Conservation (phyloP, 2,329 filamentous ascomycete genomes). For the Ceratocystis ficicola region DNA sequence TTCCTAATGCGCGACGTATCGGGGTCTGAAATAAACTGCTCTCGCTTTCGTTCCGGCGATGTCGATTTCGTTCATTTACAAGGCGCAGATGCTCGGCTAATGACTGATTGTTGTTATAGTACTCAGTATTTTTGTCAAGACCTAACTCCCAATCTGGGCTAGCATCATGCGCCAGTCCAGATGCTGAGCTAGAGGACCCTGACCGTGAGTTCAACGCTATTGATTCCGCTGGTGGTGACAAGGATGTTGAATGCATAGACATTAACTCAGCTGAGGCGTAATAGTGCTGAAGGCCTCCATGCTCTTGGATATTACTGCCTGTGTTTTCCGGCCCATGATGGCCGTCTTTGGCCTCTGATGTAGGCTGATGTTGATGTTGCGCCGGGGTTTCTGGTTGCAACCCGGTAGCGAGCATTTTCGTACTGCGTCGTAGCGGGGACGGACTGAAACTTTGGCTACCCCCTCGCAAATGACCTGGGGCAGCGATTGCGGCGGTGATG, state of each 20-base stretch:
- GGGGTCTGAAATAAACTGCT: constrained; percentile 14
- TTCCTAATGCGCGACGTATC: constrained; percentile 19
- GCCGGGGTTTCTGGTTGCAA: background rate
- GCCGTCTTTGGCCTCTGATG: background rate
- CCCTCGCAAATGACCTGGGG: constrained; percentile 15
- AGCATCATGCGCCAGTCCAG: background rate
- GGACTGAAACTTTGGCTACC: constrained; percentile 18
- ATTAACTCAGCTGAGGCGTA: background rate
- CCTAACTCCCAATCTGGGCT: background rate
- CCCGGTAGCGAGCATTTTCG: constrained; percentile 6
- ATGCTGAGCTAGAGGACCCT: constrained; percentile 4
- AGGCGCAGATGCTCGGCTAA: constrained; percentile 11
- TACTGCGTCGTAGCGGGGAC: constrained; percentile 18
- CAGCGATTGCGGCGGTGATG: background rate
- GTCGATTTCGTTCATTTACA: constrained; percentile 13
- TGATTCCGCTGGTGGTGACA: background rate
- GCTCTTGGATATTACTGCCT: background rate
- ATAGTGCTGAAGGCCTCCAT: background rate
- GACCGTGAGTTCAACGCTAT: background rate
- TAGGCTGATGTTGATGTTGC: background rate
- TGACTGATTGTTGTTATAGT: background rate
- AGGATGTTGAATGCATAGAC: constrained; percentile 8
- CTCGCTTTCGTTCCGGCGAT: constrained; percentile 16
- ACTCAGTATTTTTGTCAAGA: background rate
- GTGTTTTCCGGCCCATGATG: background rate